phyloP scores from a whole-genome alignment of 1,284 basidiomycete genomes.

The Tetrapyrgos nigripes region DNA sequence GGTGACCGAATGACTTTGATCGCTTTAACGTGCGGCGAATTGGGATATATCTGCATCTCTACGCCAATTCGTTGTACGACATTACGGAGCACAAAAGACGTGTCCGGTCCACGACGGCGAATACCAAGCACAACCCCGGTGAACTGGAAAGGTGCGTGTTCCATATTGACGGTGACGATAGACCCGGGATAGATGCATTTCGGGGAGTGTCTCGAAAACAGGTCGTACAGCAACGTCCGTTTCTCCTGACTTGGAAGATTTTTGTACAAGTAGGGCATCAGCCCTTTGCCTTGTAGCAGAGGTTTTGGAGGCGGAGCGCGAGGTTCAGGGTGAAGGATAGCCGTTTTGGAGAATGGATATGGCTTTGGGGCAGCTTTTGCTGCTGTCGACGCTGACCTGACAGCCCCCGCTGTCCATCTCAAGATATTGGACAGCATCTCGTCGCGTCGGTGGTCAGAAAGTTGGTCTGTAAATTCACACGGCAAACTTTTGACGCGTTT shows the following conservation, averaged over 20 bases:
- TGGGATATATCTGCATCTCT: conserved; percentile 89
- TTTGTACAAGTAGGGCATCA: conserved; percentile 79
- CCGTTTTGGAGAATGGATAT: conserved; percentile 82
- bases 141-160: conserved; percentile 79
- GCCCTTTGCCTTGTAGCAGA: conserved; percentile 73
- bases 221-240: conserved; percentile 64
- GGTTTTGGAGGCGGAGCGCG: conserved; percentile 44
- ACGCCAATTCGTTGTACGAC: conserved; percentile 89
- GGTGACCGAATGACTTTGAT: conserved; percentile 77
- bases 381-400: conserved; percentile 51
- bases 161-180: conserved; percentile 77
- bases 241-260: conserved; percentile 74
- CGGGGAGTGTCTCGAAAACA: conserved; percentile 76
- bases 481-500: conserved; percentile 18
- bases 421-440: conserved; percentile 38
- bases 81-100: conserved; percentile 85
- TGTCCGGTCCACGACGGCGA: conserved; percentile 82
- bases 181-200: conserved; percentile 80
- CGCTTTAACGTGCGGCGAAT: conserved; percentile 85
- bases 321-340: conserved; percentile 58
- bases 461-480: conserved; percentile 12
- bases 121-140: conserved; percentile 87
- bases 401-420: conserved; percentile 24
- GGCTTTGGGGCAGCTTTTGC: conserved; percentile 32
- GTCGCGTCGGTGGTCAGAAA: not conserved